Evolutionary conservation across 2,329 filamentous ascomycete genomes (phyloP), one percentile per base, ranked within the genome.

Genomic region (Trichophyton simii): DNA sequence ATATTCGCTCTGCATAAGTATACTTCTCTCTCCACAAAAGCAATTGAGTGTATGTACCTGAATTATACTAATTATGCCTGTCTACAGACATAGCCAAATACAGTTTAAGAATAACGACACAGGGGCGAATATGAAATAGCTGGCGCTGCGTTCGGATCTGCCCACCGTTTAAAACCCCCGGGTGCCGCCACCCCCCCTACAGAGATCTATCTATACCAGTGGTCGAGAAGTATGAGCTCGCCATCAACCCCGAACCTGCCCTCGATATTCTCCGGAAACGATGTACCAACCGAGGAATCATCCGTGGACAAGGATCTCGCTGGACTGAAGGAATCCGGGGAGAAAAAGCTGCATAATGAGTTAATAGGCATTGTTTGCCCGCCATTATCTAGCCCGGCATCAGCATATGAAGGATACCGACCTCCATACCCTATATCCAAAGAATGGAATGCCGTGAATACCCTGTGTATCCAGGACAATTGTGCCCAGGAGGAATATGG

Each of bases 381-480:
- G 13, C 60, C 63, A 1, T 59, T 67, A 7, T 58, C 61, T n/a
- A 66, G 63, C 48, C 70, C 70, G 7, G 63, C 64, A 48, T 71
- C 70, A 0, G 62, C 65, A 15, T 72, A 71, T 57, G 38, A 63
- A 13, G 66, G 67, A 3, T 64, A 66, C 61, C 57, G 55, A 15
- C 62, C 65, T 13, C 65, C 66, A 0, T 54, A 66, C 9, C 62
- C 64, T 8, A 28, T 65, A 11, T 62, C 57, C 11, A 61, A 58
- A n/a, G 77, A 79, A 63, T 31, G 44, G 3, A 44, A 65, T 1
- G 76, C 73, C 0, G 55, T 79, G 7, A 57, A 69, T 9, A 58
- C 62, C 3, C 66, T 62, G 3, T 66, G 75, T 13, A 58, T 68
- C 4, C 22, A 60, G n/a, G 60, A 63, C 52, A 42, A 59, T 5